A percentile compares a stretch with the other conserved stretches of the same genome.
These are phyloP conservation scores for Magnaporthiopsis rhizophila DNA, from an alignment of 2,329 filamentous ascomycete species.

Conservation along the genomic window DNA sequence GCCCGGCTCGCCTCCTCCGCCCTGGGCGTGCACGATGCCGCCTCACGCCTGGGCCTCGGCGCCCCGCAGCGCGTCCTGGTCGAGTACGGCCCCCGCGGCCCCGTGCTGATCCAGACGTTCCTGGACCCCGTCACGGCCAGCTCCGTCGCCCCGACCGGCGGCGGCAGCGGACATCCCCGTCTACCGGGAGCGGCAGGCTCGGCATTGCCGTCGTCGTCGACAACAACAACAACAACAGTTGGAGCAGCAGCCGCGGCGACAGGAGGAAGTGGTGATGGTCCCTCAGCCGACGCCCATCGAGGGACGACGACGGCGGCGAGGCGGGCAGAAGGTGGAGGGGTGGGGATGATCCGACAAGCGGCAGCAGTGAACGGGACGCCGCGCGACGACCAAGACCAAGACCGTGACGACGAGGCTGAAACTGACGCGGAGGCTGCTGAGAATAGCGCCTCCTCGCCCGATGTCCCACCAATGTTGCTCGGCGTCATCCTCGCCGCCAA, in stretches of 20 bases:
- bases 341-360: too few species aligned
- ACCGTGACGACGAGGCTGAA: neutral
- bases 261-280: too few species aligned
- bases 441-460: conserved; percentile 6
- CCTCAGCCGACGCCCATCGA: neutral
- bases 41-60: conserved; percentile 44
- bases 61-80: conserved; percentile 47
- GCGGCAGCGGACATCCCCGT: neutral
- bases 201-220: too few species aligned
- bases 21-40: conserved; percentile 43
- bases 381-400: neutral
- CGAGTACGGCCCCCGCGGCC: conserved; percentile 37
- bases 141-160: conserved; percentile 5
- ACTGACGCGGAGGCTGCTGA: too few species aligned
- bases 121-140: conserved; percentile 26
- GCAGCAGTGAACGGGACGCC: too few species aligned
- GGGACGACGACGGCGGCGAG: neutral
- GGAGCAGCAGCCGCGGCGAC: neutral
- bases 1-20: conserved; percentile 44
- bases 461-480: conserved; percentile 43
- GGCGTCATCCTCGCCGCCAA: conserved; percentile 44
- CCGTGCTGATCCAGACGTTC: conserved; percentile 30
- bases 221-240: too few species aligned
- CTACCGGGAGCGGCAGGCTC: too few species aligned
- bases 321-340: neutral